These are phyloP conservation scores for Thozetella sp. DNA, from an alignment of 495 filamentous ascomycete species.

Conservation along the genomic window DNA sequence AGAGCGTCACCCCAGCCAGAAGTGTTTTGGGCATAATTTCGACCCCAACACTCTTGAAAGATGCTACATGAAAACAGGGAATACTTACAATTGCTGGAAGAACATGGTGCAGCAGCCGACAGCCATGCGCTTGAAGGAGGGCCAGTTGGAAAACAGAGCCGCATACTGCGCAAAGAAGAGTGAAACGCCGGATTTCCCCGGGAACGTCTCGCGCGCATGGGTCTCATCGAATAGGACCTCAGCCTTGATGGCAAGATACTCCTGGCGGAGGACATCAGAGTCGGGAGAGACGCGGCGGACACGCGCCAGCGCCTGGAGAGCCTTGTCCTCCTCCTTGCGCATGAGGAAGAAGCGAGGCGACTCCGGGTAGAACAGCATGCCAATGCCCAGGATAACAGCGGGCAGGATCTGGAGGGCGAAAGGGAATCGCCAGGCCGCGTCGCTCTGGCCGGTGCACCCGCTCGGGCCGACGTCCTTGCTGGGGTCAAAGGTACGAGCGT, in stretches of 20 bases:
- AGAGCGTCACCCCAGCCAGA: no score
- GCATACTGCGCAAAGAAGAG: slow-evolving; percentile 39
- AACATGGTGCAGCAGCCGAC: slow-evolving; percentile 20
- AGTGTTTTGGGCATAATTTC: no score
- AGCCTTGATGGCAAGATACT: slow-evolving; percentile 52
- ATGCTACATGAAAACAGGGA: slow-evolving; percentile 34
- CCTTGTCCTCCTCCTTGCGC: slow-evolving; percentile 49
- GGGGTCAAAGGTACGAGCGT: slow-evolving; percentile 35
- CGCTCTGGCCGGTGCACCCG: slow-evolving; percentile 28
- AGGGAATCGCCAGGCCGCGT: slow-evolving; percentile 54
- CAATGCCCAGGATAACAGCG: slow-evolving; percentile 45
- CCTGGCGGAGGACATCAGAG: slow-evolving; percentile 46
- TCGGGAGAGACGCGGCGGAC: slow-evolving; percentile 42
- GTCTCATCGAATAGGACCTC: slow-evolving; percentile 52
- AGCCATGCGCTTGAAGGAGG: slow-evolving; percentile 21
- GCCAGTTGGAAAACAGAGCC: slow-evolving; percentile 23
- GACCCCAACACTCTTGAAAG: no score
- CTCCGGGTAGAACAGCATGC: slow-evolving; percentile 32
- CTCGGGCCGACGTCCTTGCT: slow-evolving; percentile 39
- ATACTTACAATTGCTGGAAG: slow-evolving; percentile 45
- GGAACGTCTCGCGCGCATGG: slow-evolving; percentile 45
- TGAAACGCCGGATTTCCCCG: slow-evolving; percentile 21
- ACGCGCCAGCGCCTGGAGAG: slow-evolving; percentile 42
- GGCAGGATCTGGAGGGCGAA: slow-evolving; percentile 53
- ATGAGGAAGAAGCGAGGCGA: slow-evolving; percentile 56